phyloP scores from a whole-genome alignment of 148 eudicot genomes.

The Arbutus unedo region DNA sequence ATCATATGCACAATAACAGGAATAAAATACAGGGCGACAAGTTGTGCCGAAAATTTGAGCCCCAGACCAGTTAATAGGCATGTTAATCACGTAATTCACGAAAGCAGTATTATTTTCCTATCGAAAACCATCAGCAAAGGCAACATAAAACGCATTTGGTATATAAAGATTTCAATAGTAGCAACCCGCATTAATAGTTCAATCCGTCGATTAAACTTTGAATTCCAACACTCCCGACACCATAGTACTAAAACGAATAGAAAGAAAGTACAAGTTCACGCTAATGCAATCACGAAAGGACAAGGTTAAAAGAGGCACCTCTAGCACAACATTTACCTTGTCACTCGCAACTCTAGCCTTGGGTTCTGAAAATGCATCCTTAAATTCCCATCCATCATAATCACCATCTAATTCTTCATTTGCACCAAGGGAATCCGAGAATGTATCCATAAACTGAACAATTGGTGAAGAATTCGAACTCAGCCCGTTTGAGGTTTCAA shows the following conservation, averaged over 20 bases:
- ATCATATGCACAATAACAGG: slow-evolving; percentile 6
- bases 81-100: neutral
- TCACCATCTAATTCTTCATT: slow-evolving; percentile 29
- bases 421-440: slow-evolving; percentile 10
- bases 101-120: neutral
- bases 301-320: neutral
- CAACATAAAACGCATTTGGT: neutral
- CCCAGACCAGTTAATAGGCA: neutral
- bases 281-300: neutral
- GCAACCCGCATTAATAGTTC: slow-evolving; percentile 32
- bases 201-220: slow-evolving; percentile 7
- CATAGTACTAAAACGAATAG: slow-evolving; percentile 12
- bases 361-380: slow-evolving; percentile 42
- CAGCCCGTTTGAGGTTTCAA: neutral
- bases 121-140: neutral
- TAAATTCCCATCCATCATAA: slow-evolving; percentile 78
- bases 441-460: neutral
- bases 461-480: slow-evolving; percentile 13
- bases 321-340: slow-evolving; percentile 29
- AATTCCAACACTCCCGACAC: neutral
- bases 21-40: neutral
- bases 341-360: slow-evolving; percentile 24
- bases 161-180: slow-evolving; percentile 11
- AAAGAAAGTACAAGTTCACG: neutral
- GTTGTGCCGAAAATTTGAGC: neutral